Evolutionary conservation across 2,329 filamentous ascomycete genomes (phyloP).

Genomic region (Colletotrichum tanaceti): DNA sequence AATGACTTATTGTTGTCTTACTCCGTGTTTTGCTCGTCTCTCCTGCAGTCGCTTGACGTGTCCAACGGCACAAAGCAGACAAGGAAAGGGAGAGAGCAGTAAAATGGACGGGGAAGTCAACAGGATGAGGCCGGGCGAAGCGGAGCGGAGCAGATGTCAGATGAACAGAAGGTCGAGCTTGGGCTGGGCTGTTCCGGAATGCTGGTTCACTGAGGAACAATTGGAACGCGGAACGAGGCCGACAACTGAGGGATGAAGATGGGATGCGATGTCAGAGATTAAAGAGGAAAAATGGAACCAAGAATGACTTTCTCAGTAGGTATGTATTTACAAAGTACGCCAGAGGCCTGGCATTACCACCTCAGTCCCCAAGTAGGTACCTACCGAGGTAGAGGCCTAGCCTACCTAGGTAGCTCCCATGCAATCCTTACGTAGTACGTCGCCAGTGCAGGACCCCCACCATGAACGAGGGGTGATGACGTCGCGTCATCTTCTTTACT

Average conservation of each 20-base stretch:
- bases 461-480: conserved; percentile 37
- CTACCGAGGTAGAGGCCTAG: background rate
- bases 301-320: conserved; percentile 7
- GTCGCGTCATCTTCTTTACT: conserved; percentile 18
- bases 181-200: conserved; percentile 4
- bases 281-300: background rate
- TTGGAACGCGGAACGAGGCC: conserved; percentile 24
- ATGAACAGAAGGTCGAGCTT: conserved; percentile 6
- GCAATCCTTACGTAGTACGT: conserved; percentile 35
- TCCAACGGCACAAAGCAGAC: conserved; percentile 7
- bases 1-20: conserved; percentile 29
- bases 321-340: background rate
- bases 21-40: conserved; percentile 10
- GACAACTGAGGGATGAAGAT: conserved; percentile 13
- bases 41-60: conserved; percentile 3
- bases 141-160: background rate
- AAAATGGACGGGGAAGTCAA: background rate
- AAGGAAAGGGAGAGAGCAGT: background rate
- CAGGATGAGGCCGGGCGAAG: conserved; percentile 2
- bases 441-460: conserved; percentile 33
- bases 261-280: conserved; percentile 1
- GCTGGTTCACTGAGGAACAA: conserved; percentile 25
- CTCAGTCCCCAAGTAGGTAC: background rate
- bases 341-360: background rate
- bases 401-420: conserved; percentile 31